Evolutionary conservation across 305 asterid species (phyloP), one percentile per base, ranked within the genome.

Genomic region (Stenogyne calaminthoides): DNA sequence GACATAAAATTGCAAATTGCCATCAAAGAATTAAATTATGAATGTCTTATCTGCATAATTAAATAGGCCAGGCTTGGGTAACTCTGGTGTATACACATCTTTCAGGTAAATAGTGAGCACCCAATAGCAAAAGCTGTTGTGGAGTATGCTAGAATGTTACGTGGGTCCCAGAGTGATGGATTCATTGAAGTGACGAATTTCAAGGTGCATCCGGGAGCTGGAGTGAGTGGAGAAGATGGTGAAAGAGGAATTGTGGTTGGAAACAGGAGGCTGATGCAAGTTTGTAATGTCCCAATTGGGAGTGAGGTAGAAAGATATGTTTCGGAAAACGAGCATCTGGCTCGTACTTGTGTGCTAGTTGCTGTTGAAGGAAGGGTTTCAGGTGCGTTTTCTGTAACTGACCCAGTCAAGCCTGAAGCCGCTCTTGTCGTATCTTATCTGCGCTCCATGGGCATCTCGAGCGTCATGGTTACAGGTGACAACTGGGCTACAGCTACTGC

Each of bases 401-500:
- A 94, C 67, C 99, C 98, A 2, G 93, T 94, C 80, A 94, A 94
- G 78, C 97, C 96, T 6, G 99, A 88, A 71, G 93, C 97, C 58
- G 85, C 85, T 63, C 77, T 75, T 15, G 95, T 94, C 61, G 57
- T 94, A 74, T 82, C 97, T 52, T 84, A 83, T 78, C 96, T 94
- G 73, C 89, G 47, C 72, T 79, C 90, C 7, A 91, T 94, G 99
- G 76, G 76, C 64, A 84, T 94, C 63, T 68, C 87, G 16, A 86
- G 93, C 75, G 96, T 91, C 72, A 91, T 94, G 97, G 95, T 94
- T 55, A 94, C 99, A 36, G 99, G 99, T 60, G 99, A 94, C 84
- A 94, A 94, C 88, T 94, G 96, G 99, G 92, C 97, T 44, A 94
- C 99, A 6, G 99, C 99, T 44, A 83, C 70, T 66, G 96, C 98